These are phyloP conservation scores for Camellia oleifera DNA, from an alignment of 179 eudicot species.

Conservation along the genomic window DNA sequence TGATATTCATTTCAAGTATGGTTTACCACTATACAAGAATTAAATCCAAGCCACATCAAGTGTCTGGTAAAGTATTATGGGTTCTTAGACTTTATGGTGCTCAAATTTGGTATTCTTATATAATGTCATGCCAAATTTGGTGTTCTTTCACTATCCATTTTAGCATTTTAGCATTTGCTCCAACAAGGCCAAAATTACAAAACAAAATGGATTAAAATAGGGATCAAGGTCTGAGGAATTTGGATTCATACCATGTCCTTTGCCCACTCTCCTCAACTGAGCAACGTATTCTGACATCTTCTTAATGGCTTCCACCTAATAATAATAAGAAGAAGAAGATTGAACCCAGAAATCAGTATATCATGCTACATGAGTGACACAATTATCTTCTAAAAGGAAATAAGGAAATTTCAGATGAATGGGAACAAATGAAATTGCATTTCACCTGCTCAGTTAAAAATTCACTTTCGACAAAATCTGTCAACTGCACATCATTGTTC, in stretches of 20 bases:
- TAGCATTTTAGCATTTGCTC: too few relatives aligned
- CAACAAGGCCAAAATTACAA: not conserved
- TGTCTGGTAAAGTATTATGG: too few relatives aligned
- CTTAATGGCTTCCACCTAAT: slow-evolving; percentile 77
- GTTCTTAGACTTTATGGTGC: too few relatives aligned
- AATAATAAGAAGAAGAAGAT: not conserved
- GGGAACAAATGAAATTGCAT: not conserved
- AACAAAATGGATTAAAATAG: not conserved
- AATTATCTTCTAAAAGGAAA: not conserved
- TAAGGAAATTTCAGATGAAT: not conserved
- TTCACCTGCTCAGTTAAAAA: slow-evolving; percentile 58
- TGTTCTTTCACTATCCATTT: too few relatives aligned
- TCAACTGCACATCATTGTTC: slow-evolving; percentile 55
- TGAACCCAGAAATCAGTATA: not conserved
- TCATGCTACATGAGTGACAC: not conserved
- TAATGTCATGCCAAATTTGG: too few relatives aligned
- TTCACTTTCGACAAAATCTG: slow-evolving; percentile 63
- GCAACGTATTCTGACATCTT: slow-evolving; percentile 80
- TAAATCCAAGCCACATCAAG: too few relatives aligned
- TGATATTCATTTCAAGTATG: too few relatives aligned
- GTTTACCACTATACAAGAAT: too few relatives aligned
- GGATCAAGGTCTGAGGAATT: not conserved
- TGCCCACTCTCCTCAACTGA: slow-evolving; percentile 78
- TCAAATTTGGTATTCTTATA: too few relatives aligned
- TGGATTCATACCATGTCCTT: slow-evolving; percentile 64